Evolutionary conservation across 495 filamentous ascomycete species (phyloP), one percentile per base, ranked within the genome.

Genomic region (Halenospora varia): DNA sequence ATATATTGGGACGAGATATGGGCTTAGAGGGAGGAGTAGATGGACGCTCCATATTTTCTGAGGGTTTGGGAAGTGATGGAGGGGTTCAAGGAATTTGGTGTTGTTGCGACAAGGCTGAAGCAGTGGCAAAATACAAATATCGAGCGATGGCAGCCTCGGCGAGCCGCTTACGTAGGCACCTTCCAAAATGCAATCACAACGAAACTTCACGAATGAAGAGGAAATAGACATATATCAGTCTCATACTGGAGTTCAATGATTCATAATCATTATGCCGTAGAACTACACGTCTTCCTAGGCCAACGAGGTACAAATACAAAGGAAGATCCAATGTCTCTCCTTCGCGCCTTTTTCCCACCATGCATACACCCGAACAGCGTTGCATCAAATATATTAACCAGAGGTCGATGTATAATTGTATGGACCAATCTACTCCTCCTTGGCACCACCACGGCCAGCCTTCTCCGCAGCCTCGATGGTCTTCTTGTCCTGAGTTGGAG

Each of bases 401-500:
- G n/a, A n/a, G n/a, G n/a, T 47, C 18, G 11, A 11, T 11, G 18
- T 11, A 47, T 47, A 10, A 15, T 11, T 47, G 10, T 13, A 15
- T 47, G 9, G 10, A 6, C 10, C 44, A 15, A 11, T 76, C 70
- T 90, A 96, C 77, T 96, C 90, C 75, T 96, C 90, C 82, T 96
- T 96, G 63, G 82, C 88, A 71, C 90, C 90, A 53, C 90, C 90
- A 48, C 87, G 84, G 63, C 88, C 90, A 62, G 88, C 85, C 74
- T 87, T 88, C 81, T 96, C 90, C 23, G 90, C 90, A 26, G 80
- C 81, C 77, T 91, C 89, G 56, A 98, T 83, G 61, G 89, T 88
- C 78, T 96, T 96, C 88, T 96, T 96, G 73, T 98, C 94, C 71
- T 88, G 92, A 79, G 94, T 92, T 55, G 88, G 81, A 24, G 83